Evolutionary conservation across 2,329 filamentous ascomycete genomes (phyloP).

Genomic region (Ampelomyces quisqualis): DNA sequence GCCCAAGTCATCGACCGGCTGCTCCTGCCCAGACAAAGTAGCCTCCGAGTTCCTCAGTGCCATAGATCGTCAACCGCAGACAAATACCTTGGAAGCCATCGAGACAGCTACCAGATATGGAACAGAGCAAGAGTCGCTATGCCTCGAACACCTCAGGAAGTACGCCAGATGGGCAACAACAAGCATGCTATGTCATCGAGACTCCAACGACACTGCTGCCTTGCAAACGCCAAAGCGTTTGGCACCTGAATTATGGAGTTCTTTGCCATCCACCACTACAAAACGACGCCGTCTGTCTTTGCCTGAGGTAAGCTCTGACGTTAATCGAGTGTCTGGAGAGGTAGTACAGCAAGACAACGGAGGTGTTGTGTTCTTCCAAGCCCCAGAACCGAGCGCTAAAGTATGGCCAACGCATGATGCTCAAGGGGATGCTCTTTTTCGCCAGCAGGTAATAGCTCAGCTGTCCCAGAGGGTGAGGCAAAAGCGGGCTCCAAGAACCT

Average conservation of each 20-base stretch:
- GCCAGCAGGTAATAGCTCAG: constrained; percentile 11
- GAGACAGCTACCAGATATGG: constrained; percentile 7
- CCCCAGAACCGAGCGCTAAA: constrained; percentile 4
- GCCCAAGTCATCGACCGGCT: constrained; percentile 3
- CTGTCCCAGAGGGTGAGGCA: constrained; percentile 3
- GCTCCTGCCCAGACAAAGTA: constrained; percentile 9
- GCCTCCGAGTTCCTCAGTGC: constrained; percentile 6
- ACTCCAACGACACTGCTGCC: constrained; percentile 1
- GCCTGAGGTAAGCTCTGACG: constrained; percentile 1
- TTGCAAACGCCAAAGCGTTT: constrained; percentile 4
- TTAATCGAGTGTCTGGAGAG: not conserved
- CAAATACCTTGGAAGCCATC: constrained; percentile 5
- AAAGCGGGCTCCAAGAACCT: constrained; percentile 6
- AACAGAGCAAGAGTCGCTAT: constrained; percentile 7
- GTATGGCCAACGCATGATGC: constrained; percentile 7
- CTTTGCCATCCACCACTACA: not conserved
- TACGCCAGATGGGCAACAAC: constrained; percentile 14
- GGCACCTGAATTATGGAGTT: not conserved
- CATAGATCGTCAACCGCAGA: constrained; percentile 9
- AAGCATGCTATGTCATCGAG: constrained; percentile 9
- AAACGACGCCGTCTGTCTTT: constrained; percentile 5
- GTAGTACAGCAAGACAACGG: not conserved
- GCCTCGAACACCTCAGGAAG: constrained; percentile 6
- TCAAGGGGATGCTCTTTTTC: constrained; percentile 10
- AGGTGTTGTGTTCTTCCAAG: constrained; percentile 3